Evolutionary conservation across 768 basidiomycete species (phyloP), one percentile per base, ranked within the genome.

Genomic region (Solioccasus polychromus): DNA sequence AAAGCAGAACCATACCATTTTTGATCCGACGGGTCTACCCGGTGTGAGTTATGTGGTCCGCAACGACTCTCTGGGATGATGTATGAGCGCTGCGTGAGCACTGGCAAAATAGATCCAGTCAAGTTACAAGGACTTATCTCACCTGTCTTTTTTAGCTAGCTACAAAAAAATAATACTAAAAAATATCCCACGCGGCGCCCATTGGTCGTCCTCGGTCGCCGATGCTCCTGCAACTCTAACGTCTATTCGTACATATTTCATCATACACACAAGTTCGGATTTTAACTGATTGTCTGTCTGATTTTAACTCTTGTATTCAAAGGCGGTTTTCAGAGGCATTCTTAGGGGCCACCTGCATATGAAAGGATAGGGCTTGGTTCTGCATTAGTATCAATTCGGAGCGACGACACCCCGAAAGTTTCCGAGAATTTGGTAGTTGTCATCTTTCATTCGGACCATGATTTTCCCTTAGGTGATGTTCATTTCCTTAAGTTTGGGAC

Each of bases 1-100:
- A 17, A 15, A 14, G 10, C 17, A 24, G 5, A 35, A 23, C 15
- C 51, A 25, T 45, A 55, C 63, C 63, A 64, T 64, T 3, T 39
- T 15, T 38, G 23, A 25, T 18, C 25, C 4, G 7, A 20, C 18
- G 6, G 6, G 25, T 12, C 25, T 23, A 15, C 22, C 11, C n/a
- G 17, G 20, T 31, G 44, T 2, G 4, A 35, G 17, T 28, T 39
- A 9, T 36, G 9, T 39, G 22, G 17, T n/a, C n/a, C 28, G 14
- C 24, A 2, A 7, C 10, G 43, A 22, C n/a, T n/a, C n/a, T n/a
- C n/a, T 22, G 18, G 12, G 25, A 17, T 23, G 25, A 15, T 35
- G 25, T 46, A 3, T 6, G 8, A 10, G 15, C 6, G 11, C 26
- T 26, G 6, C 7, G n/a, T n/a, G n/a, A n/a, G n/a, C n/a, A n/a